A percentile compares a stretch with the other conserved stretches of the same genome.
phyloP scores from a whole-genome alignment of 176 grass and related monocot species.

The Thalia dealbata region DNA sequence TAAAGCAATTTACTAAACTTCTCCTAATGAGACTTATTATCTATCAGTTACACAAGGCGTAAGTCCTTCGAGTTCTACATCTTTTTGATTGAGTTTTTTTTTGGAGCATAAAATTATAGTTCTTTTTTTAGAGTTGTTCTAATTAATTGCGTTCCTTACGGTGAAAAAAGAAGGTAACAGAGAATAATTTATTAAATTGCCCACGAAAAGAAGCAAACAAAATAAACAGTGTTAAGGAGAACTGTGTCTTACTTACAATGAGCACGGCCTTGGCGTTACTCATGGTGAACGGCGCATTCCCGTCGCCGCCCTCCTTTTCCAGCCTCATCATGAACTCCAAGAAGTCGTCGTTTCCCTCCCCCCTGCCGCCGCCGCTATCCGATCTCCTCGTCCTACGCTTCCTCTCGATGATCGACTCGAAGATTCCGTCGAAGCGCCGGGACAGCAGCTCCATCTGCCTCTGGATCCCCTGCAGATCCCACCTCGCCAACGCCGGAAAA shows the following conservation, averaged over 20 bases:
- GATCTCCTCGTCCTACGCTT: background rate
- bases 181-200: too few species aligned
- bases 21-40: too few species aligned
- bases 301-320: constrained; percentile 57
- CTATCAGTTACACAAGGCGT: too few species aligned
- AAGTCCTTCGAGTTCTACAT: too few species aligned
- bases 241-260: constrained; percentile 42
- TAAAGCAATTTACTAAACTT: too few species aligned
- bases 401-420: constrained; percentile 42
- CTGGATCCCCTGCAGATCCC: constrained; percentile 61
- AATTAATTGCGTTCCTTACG: too few species aligned
- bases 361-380: background rate
- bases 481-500: constrained; percentile 39
- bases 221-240: background rate
- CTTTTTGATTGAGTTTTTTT: too few species aligned
- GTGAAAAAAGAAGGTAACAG: too few species aligned
- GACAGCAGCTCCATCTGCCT: constrained; percentile 27
- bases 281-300: constrained; percentile 51
- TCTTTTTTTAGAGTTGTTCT: too few species aligned
- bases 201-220: too few species aligned
- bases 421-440: constrained; percentile 40
- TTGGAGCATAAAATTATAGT: too few species aligned
- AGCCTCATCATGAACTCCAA: constrained; percentile 52
- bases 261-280: constrained; percentile 56
- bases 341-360: constrained; percentile 21